Base-by-base conservation (phyloP, 2,329 filamentous ascomycete species). In the Erysiphe neolycopersici region DNA sequence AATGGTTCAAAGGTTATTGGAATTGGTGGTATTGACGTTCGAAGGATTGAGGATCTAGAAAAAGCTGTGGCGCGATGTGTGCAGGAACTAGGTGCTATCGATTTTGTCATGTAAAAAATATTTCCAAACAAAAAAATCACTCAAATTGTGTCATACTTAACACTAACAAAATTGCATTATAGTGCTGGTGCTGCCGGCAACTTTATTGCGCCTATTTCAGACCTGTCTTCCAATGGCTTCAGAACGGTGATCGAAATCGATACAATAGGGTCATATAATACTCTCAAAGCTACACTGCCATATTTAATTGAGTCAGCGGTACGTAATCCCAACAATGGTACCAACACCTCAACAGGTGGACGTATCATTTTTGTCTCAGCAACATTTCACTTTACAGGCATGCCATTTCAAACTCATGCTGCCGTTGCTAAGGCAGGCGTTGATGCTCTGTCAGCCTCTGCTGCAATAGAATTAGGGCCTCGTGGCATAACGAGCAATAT, bases 211-310 rank as follows among this genome's bases (percentile, higher is more conserved):
- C 79, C 87, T 4, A 77, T 95, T 47, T 70, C 77, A 36, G 77
- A 77, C 48, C 70, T 95, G 42, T 83, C 74, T 36, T 62, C 79
- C 46, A 95, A 95, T 57, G 89, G 82, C 3, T 92, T 98, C 73
- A 91, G 85, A 60, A 68, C 81, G 0, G 89, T 98, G 50, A 87
- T 95, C 54, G 89, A 95, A 48, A 98, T 98, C 55, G 89, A 95
- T 58, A 78, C 93, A 2, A 61, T 95, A 32, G 89, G 89, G 30
- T 91, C 81, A 14, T 98, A 80, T 63, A 92, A 95, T 64, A 93
- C 84, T 2, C 68, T 93, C 55, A 95, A 95, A 62, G 84, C 87
- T 3, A 89, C 83, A 1, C 64, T 94, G 31, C 82, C 83, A 0
- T 69, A 92, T 54, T 70, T 98, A 3, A 61, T 83, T 12, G 67